phyloP scores from a whole-genome alignment of 2,329 filamentous ascomycete species.

The Lachnellula cervina region DNA sequence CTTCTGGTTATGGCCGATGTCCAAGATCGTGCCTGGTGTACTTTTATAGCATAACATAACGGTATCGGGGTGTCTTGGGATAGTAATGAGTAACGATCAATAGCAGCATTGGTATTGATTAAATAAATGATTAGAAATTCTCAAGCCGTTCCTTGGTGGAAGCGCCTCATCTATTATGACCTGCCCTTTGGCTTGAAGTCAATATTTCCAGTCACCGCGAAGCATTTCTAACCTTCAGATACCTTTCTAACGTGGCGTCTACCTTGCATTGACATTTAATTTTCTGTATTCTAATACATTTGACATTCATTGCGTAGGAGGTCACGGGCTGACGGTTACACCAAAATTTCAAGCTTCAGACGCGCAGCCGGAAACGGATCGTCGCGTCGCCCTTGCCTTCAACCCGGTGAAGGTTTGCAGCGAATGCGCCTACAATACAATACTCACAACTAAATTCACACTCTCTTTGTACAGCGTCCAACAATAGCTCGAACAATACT shows the following conservation, averaged over 20 bases:
- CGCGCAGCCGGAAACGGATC: background rate
- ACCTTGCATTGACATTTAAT: too few relatives aligned
- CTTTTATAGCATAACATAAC: background rate
- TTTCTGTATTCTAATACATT: too few relatives aligned
- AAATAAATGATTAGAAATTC: too few relatives aligned
- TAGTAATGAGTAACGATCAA: background rate
- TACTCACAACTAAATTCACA: background rate
- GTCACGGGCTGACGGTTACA: background rate
- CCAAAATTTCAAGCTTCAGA: background rate
- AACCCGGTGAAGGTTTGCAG: background rate
- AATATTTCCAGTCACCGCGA: too few relatives aligned
- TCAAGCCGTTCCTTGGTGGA: too few relatives aligned
- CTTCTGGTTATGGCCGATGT: background rate
- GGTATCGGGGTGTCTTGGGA: background rate
- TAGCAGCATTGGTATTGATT: background rate
- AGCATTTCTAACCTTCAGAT: too few relatives aligned
- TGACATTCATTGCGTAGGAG: background rate
- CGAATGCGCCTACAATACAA: background rate
- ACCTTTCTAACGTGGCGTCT: too few relatives aligned
- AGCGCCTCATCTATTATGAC: background rate
- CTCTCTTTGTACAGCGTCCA: background rate
- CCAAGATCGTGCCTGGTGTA: background rate
- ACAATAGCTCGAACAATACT: too few relatives aligned
- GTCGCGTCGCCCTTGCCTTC: background rate
- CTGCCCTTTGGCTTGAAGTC: too few relatives aligned